A percentile compares a stretch with the other conserved stretches of the same genome.
These are phyloP conservation scores for Hygrocybe coccinea DNA, from an alignment of 768 basidiomycete species.

Conservation along the genomic window DNA sequence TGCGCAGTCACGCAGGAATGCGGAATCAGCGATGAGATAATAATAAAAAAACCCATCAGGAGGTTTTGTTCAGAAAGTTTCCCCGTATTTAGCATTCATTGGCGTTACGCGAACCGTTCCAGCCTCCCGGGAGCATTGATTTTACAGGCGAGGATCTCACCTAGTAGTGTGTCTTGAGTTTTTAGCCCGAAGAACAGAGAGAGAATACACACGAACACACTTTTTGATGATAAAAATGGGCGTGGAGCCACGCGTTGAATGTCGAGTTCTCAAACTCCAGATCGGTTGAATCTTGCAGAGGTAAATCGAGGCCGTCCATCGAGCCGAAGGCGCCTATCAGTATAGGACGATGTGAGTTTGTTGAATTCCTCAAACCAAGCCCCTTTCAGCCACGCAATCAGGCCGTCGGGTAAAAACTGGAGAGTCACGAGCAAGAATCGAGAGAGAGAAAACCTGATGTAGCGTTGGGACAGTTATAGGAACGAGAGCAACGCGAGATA, in stretches of 20 bases:
- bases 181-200: conserved; percentile 22
- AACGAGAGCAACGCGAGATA: no score
- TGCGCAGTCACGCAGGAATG: conserved; percentile 35
- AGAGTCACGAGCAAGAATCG: no score
- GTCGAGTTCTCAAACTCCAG: conserved; percentile 39
- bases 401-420: no score
- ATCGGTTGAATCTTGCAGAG: conserved; percentile 32
- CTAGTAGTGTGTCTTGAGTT: conserved; percentile 20
- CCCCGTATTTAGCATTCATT: conserved; percentile 36
- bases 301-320: conserved; percentile 39
- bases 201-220: no score
- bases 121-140: conserved; percentile 40
- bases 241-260: conserved; percentile 41
- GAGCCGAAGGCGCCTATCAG: conserved; percentile 37
- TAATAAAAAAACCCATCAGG: conserved; percentile 32
- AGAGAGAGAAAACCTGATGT: no score
- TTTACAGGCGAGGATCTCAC: conserved; percentile 30
- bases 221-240: conserved; percentile 33
- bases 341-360: conserved; percentile 32
- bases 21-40: conserved; percentile 39
- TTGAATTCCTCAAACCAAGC: no score
- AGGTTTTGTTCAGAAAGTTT: conserved; percentile 17
- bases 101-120: conserved; percentile 40
- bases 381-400: no score
- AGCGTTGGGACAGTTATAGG: no score